A percentile compares a stretch with the other conserved stretches of the same genome.
phyloP scores from a whole-genome alignment of 148 eudicot genomes.

The Pouteria glomerata region DNA sequence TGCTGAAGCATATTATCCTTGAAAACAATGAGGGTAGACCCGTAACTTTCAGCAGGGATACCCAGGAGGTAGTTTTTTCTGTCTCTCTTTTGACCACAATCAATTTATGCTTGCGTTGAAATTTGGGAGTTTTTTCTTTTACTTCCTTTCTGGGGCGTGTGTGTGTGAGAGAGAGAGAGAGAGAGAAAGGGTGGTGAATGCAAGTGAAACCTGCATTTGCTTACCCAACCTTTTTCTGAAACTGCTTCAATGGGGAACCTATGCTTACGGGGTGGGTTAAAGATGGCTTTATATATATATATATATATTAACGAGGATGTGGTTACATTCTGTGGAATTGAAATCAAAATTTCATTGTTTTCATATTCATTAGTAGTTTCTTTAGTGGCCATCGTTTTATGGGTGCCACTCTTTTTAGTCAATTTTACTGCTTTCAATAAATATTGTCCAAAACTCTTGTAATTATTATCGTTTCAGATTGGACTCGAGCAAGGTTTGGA shows the following conservation, averaged over 20 bases:
- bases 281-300: too few relatives aligned
- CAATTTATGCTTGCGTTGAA: background rate
- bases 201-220: background rate
- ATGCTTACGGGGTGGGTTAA: background rate
- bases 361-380: background rate
- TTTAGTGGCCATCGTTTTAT: background rate
- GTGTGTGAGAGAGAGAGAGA: background rate
- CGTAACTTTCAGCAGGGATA: constrained; percentile 83
- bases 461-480: constrained; percentile 34
- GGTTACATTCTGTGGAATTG: background rate
- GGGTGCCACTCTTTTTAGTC: background rate
- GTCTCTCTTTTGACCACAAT: background rate
- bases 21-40: constrained; percentile 80
- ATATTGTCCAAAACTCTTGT: background rate
- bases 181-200: background rate
- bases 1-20: constrained; percentile 67
- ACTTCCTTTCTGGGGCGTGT: background rate
- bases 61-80: constrained; percentile 67
- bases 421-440: background rate
- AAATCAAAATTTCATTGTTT: too few relatives aligned
- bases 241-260: background rate
- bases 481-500: constrained; percentile 73
- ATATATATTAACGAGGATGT: too few relatives aligned
- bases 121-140: background rate
- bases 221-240: background rate